These are phyloP conservation scores for Amanita rubescens DNA, from an alignment of 768 basidiomycete genomes.

Conservation along the genomic window DNA sequence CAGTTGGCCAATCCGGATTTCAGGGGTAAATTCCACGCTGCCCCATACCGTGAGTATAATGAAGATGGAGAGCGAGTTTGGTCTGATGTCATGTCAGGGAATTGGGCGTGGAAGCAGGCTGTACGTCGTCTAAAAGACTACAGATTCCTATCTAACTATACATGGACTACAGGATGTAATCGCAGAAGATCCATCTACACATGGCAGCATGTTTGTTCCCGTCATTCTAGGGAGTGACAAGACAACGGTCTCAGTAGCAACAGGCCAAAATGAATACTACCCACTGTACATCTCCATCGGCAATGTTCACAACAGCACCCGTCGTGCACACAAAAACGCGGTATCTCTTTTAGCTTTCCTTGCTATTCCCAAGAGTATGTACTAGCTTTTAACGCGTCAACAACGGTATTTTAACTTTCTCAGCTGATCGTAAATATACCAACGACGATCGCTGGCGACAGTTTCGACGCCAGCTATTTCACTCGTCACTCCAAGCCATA, in stretches of 20 bases:
- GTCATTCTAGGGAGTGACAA: conserved; percentile 32
- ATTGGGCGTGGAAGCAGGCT: conserved; percentile 24
- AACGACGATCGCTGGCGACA: conserved; percentile 8
- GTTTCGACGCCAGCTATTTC: conserved; percentile 16
- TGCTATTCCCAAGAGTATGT: conserved; percentile 8
- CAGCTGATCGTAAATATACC: conserved; percentile 9
- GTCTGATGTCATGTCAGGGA: conserved; percentile 32
- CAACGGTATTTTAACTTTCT: background rate
- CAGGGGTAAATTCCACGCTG: conserved; percentile 17
- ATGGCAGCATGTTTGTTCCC: conserved; percentile 24
- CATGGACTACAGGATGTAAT: conserved; percentile 17
- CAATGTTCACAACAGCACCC: conserved; percentile 23
- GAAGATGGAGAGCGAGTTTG: conserved; percentile 24
- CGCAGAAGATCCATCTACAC: conserved; percentile 14
- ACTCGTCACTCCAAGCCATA: conserved; percentile 12
- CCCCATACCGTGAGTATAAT: conserved; percentile 25
- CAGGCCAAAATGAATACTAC: conserved; percentile 29
- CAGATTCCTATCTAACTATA: too few species aligned
- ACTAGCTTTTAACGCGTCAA: background rate
- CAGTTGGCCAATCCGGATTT: background rate
- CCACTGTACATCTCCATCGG: conserved; percentile 28
- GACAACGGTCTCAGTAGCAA: conserved; percentile 29
- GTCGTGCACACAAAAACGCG: conserved; percentile 23
- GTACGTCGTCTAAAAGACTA: conserved; percentile 8
- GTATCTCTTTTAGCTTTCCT: conserved; percentile 22